phyloP scores from a whole-genome alignment of 2,329 filamentous ascomycete species.

The Cucurbitaria berberidis region DNA sequence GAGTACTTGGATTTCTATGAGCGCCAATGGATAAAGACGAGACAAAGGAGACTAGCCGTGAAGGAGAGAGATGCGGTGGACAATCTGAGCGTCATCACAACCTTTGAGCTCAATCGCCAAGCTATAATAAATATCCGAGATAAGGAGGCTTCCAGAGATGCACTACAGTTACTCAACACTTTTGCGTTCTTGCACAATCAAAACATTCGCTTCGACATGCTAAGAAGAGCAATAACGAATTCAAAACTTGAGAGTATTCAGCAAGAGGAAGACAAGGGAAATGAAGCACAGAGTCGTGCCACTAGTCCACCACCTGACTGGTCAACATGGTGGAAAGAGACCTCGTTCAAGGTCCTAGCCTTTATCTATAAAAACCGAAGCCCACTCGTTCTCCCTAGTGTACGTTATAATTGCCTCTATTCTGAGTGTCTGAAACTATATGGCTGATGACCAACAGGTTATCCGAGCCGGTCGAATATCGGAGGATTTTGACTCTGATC shows the following conservation, averaged over 20 bases:
- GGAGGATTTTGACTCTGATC: no score
- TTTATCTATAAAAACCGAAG: no score
- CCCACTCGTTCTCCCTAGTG: no score
- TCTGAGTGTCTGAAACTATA: no score
- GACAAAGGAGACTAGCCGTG: constrained; percentile 4
- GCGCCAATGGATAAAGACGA: constrained; percentile 19
- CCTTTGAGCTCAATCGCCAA: constrained; percentile 8
- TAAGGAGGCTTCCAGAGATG: constrained; percentile 30
- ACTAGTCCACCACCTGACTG: no score
- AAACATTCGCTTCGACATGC: constrained; percentile 31
- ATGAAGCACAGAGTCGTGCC: no score
- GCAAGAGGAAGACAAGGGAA: constrained; percentile 11
- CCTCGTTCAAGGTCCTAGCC: no score
- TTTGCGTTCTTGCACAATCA: constrained; percentile 43
- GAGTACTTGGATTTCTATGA: constrained; percentile 31
- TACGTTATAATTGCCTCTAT: no score
- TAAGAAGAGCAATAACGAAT: constrained; percentile 18
- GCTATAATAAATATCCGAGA: constrained; percentile 23
- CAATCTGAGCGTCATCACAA: no score
- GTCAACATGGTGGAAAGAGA: no score
- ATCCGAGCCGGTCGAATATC: no score
- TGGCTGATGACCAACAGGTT: no score
- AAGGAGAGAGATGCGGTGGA: neutral
- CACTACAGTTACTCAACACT: constrained; percentile 40
- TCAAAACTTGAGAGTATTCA: neutral